A percentile compares a stretch with the other conserved stretches of the same genome.
Conservation (phyloP, 257 asterid genomes). For the Plectranthus barbatus region DNA sequence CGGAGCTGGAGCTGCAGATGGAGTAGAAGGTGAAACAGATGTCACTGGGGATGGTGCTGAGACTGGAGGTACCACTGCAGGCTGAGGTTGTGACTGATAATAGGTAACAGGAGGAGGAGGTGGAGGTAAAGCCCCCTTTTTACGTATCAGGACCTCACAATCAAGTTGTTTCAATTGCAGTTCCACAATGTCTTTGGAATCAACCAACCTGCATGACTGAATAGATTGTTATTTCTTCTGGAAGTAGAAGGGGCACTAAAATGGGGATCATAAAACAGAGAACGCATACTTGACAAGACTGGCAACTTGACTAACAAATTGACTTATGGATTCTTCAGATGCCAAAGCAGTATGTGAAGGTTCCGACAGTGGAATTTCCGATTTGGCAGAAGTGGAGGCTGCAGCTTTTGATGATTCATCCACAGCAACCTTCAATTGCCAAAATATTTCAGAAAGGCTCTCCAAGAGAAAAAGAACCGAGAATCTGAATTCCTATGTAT, state of each 20-base stretch:
- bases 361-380: slow-evolving; percentile 29
- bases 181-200: slow-evolving; percentile 79
- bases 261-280: slow-evolving; percentile 12
- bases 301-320: slow-evolving; percentile 69
- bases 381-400: slow-evolving; percentile 28
- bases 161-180: slow-evolving; percentile 66
- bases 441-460: slow-evolving; percentile 24
- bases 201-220: slow-evolving; percentile 62
- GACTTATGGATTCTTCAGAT: slow-evolving; percentile 59
- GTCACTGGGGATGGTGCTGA: slow-evolving; percentile 38
- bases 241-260: slow-evolving; percentile 4
- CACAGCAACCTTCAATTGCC: slow-evolving; percentile 53
- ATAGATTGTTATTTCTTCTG: slow-evolving; percentile 7
- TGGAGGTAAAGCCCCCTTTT: slow-evolving; percentile 75
- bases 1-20: slow-evolving; percentile 34
- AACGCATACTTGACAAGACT: slow-evolving; percentile 66
- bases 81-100: slow-evolving; percentile 50
- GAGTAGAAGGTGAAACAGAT: slow-evolving; percentile 34
- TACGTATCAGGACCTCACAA: slow-evolving; percentile 69
- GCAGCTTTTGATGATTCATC: slow-evolving; percentile 45
- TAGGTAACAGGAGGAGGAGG: slow-evolving; percentile 55
- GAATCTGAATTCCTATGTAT: background rate
- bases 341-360: slow-evolving; percentile 33
- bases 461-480: slow-evolving; percentile 16
- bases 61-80: slow-evolving; percentile 30